These are phyloP conservation scores for Protomyces lactucae-debilis DNA, from an alignment of 1,139 yeast genomes.

Conservation along the genomic window DNA sequence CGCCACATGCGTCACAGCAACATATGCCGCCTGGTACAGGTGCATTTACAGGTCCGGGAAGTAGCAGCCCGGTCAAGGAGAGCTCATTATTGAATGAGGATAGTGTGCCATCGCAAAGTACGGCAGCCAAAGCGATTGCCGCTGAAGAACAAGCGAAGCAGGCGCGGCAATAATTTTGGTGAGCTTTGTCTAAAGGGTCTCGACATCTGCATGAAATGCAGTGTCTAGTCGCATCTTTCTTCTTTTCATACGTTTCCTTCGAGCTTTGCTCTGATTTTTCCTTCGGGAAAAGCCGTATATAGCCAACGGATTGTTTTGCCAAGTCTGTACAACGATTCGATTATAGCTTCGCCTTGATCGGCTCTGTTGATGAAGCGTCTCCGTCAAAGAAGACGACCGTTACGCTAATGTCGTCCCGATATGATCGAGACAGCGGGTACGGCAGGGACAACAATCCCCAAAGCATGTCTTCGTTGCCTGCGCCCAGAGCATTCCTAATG, in stretches of 20 bases:
- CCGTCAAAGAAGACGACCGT: slow-evolving; percentile 76
- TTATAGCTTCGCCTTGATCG: slow-evolving; percentile 10
- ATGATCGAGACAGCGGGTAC: slow-evolving; percentile 84
- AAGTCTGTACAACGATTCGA: not conserved
- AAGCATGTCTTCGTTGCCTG: slow-evolving; percentile 81
- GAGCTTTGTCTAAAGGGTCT: not conserved
- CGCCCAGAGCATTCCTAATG: slow-evolving; percentile 88
- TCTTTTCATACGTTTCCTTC: not conserved
- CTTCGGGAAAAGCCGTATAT: not conserved
- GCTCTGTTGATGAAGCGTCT: slow-evolving; percentile 10
- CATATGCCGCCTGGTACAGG: slow-evolving; percentile 7
- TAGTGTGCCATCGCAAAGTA: slow-evolving; percentile 19
- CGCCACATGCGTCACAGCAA: slow-evolving; percentile 18
- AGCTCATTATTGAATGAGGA: slow-evolving; percentile 32
- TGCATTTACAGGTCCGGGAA: slow-evolving; percentile 9
- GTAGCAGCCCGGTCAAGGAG: slow-evolving; percentile 34
- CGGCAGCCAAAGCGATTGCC: slow-evolving; percentile 14
- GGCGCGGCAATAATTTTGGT: not conserved
- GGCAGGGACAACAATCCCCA: slow-evolving; percentile 87
- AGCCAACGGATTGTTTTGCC: not conserved
- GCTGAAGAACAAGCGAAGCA: slow-evolving; percentile 4
- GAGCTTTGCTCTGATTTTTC: not conserved
- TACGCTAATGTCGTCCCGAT: slow-evolving; percentile 92
- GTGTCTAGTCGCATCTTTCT: not conserved
- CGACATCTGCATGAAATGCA: not conserved